Evolutionary conservation across 441 rosid genomes (phyloP).

Genomic region (Erodium texanum): DNA sequence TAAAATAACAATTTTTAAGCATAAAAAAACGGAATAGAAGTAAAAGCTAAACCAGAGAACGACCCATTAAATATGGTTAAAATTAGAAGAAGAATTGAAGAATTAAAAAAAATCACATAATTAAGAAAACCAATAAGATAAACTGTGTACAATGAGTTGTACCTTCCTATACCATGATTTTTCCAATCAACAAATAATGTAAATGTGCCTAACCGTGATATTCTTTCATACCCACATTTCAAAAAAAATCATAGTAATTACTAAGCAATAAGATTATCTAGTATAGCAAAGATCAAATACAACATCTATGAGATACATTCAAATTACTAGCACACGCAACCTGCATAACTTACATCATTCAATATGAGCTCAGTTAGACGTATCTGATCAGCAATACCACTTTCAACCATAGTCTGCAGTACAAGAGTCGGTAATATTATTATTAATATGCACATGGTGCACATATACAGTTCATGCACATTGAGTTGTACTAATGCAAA

Average conservation of each 20-base stretch:
- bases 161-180: not conserved
- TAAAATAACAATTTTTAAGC: no score
- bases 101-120: not conserved
- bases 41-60: not conserved
- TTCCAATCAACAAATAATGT: not conserved
- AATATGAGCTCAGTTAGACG: slow-evolving; percentile 72
- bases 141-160: no score
- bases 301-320: not conserved
- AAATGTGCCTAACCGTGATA: not conserved
- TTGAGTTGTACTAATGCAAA: not conserved
- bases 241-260: not conserved
- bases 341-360: slow-evolving; percentile 55
- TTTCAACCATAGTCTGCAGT: slow-evolving; percentile 82
- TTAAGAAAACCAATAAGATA: not conserved
- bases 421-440: slow-evolving; percentile 17
- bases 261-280: not conserved
- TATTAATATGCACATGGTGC: not conserved
- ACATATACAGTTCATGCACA: not conserved
- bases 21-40: not conserved
- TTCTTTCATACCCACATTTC: not conserved
- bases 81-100: no score
- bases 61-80: not conserved
- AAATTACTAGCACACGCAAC: not conserved
- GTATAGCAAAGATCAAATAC: not conserved
- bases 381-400: slow-evolving; percentile 86